Evolutionary conservation across 768 basidiomycete species (phyloP), one percentile per base, ranked within the genome.

Genomic region (Chalciporus pseudorubinellus): DNA sequence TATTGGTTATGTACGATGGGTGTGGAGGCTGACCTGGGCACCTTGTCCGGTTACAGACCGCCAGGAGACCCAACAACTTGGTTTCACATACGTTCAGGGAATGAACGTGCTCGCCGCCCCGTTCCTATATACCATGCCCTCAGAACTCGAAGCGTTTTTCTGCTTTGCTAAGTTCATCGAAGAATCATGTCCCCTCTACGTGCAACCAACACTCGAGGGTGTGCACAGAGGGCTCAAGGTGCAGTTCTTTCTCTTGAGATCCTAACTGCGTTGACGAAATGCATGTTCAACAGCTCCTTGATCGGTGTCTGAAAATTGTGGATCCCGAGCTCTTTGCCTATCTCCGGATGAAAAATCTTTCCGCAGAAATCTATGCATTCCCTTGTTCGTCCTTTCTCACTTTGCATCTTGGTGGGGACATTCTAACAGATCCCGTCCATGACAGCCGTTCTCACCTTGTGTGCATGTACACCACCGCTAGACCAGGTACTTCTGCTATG

Each of bases 21-120:
- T 8, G 18, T 29, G 18, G 26, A 24, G 13, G 28, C 24, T 16
- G 42, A 28, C 31, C 28, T 22, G 21, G 14, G 48, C 40, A 14
- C 24, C 28, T 18, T 24, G 18, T 48, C 22, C 21, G 22, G 44
- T 33, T 53, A 9, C 58, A 92, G 90, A 92, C 61, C 77, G 83
- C 56, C 85, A 87, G 69, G 88, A 91, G 61, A 76, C 74, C 1
- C 81, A 88, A n/a, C 84, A 84, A 51, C 78, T 92, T 38, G 90
- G 83, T 9, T 97, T 98, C 70, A 93, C 91, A 26, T 99, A 98
- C 62, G 95, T 99, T 9, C 95, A 99, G 71, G 97, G 97, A 26
- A 98, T 97, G 93, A 99, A 99, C 67, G 97, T 98, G 43, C 84
- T 99, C 31, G 93, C 95, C 19, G 97, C 97, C 3, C 97, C 97